Percentiles rank a stretch among this genome's conserved stretches.
These are phyloP conservation scores for Basipetospora chlamydospora DNA, from an alignment of 2,329 filamentous ascomycete species.

Conservation along the genomic window DNA sequence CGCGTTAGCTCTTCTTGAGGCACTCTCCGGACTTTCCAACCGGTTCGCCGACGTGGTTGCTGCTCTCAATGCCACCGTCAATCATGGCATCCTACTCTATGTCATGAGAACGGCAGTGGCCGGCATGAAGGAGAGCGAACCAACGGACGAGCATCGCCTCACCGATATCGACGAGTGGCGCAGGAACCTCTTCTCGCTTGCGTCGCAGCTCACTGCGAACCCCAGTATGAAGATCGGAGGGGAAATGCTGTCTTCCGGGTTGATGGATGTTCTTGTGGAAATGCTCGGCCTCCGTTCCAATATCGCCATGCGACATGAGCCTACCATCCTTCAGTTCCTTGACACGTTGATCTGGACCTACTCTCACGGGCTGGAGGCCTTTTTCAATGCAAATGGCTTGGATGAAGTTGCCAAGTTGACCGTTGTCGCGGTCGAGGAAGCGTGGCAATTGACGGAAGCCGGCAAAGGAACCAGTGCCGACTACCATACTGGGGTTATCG, in stretches of 20 bases:
- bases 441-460: slow-evolving; percentile 49
- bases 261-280: slow-evolving; percentile 83
- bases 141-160: slow-evolving; percentile 41
- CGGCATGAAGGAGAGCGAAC: slow-evolving; percentile 50
- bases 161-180: slow-evolving; percentile 78
- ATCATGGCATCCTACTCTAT: slow-evolving; percentile 89
- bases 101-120: slow-evolving; percentile 81
- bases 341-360: slow-evolving; percentile 79
- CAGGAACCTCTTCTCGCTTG: slow-evolving; percentile 74
- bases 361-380: slow-evolving; percentile 67
- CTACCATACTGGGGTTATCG: slow-evolving; percentile 65
- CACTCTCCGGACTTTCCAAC: slow-evolving; percentile 63
- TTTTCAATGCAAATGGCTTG: slow-evolving; percentile 71
- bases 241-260: slow-evolving; percentile 74
- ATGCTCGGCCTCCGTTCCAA: slow-evolving; percentile 70
- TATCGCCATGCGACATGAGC: slow-evolving; percentile 71
- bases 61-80: slow-evolving; percentile 89
- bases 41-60: slow-evolving; percentile 73
- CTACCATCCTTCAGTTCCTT: slow-evolving; percentile 72
- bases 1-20: slow-evolving; percentile 68
- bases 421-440: slow-evolving; percentile 59
- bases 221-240: slow-evolving; percentile 51
- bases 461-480: slow-evolving; percentile 58
- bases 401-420: slow-evolving; percentile 84
- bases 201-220: slow-evolving; percentile 47